Base-by-base conservation (phyloP, 768 basidiomycete species). In the Chalciporus chontae region DNA sequence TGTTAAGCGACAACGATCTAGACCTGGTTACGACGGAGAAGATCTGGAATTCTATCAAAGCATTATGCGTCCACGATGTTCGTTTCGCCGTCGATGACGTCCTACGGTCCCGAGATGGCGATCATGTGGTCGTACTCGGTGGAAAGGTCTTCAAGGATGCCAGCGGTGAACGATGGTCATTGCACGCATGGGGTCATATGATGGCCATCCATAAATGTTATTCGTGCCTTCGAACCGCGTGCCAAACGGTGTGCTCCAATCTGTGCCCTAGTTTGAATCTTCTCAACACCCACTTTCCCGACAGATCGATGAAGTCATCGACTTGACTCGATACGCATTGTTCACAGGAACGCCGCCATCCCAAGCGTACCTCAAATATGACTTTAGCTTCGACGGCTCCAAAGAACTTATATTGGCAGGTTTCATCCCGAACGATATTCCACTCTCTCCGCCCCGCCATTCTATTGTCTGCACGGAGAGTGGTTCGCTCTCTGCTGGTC, bases 181-280 rank as follows among this genome's bases (percentile, higher is more conserved):
- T 71, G 44, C 69, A 66, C 32, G 70, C 65, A 7, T 70, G 69
- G 69, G 67, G 68, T 7, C 69, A 70, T 32, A 56, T 70, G 55
- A 62, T 56, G 38, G 63, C 62, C 26, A 45, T 69, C 26, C 55
- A 58, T 31, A 44, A 39, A 14, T 70, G 69, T 43, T 71, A 70
- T 42, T 57, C 60, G 4, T 71, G 69, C 38, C 60, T 71, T 47
- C 67, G 69, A 32, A 50, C 46, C 13, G 56, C 54, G n/a, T 70
- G 68, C 45, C 56, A 57, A 47, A 65, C 69, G 50, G 69, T 67
- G 56, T 40, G 40, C 43, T 26, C 27, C 11, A 34, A 23, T 4
- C 34, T 15, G 9, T 23, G 26, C 26, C 19, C 36, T 38, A 26
- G 29, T 34, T 5, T 19, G 5, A 44, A 40, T 21, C 21, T n/a